Conservation (phyloP, 305 asterid genomes). For the Vinca major region DNA sequence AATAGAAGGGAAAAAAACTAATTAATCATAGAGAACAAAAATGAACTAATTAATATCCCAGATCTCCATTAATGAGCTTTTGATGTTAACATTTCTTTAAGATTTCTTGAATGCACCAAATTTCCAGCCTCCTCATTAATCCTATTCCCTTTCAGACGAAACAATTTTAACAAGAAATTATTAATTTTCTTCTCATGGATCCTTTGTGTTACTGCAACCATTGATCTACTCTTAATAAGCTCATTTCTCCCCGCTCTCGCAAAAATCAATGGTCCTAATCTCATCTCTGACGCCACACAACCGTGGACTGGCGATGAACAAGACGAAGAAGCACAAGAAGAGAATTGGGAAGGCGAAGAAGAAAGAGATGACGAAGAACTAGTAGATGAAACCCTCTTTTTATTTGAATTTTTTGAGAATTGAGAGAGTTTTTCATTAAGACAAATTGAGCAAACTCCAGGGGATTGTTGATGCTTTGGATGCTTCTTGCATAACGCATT, state of each 20-base stretch:
- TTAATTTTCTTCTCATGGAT: constrained; percentile 25
- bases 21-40: background rate
- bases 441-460: constrained; percentile 76
- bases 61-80: constrained; percentile 10
- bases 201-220: constrained; percentile 29
- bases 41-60: background rate
- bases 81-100: constrained; percentile 28
- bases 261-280: constrained; percentile 15
- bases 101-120: constrained; percentile 36
- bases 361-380: constrained; percentile 38
- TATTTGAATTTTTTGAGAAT: constrained; percentile 11
- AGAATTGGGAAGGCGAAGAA: constrained; percentile 24
- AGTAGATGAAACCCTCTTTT: background rate
- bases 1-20: background rate
- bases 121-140: background rate
- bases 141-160: constrained; percentile 20
- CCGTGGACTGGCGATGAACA: constrained; percentile 37
- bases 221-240: constrained; percentile 52
- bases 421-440: constrained; percentile 46
- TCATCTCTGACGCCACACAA: constrained; percentile 4
- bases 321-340: constrained; percentile 40
- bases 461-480: constrained; percentile 63
- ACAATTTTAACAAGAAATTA: constrained; percentile 56
- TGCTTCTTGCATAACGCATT: constrained; percentile 47
- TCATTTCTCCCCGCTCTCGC: constrained; percentile 19